Conservation (phyloP, 495 filamentous ascomycete species). For the Hypoxylon trugodes region DNA sequence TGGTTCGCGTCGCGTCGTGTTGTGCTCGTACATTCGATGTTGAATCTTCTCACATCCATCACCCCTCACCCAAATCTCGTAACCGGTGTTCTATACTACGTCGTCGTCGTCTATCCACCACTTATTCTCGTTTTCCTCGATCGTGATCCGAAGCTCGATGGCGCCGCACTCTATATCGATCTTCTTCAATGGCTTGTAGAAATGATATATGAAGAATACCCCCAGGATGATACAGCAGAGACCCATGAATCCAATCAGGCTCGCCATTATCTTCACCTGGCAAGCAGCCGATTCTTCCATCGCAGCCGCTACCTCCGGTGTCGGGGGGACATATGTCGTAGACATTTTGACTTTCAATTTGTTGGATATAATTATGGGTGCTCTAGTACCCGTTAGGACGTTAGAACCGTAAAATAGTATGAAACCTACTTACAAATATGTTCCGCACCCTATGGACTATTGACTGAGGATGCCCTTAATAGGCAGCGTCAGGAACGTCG, state of each 20-base stretch:
- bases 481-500: conserved; percentile 6
- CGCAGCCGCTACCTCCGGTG: conserved; percentile 9
- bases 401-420: neutral
- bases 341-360: neutral
- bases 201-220: conserved; percentile 25
- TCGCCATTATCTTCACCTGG: conserved; percentile 7
- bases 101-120: conserved; percentile 33
- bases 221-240: conserved; percentile 14
- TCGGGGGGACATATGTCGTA: conserved; percentile 1
- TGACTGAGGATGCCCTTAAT: conserved; percentile 29
- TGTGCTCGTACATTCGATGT: too few relatives aligned
- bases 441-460: neutral
- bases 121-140: conserved; percentile 1
- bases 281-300: conserved; percentile 14
- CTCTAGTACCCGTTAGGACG: neutral
- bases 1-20: too few relatives aligned
- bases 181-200: conserved; percentile 7
- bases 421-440: neutral
- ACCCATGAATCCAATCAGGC: conserved; percentile 20
- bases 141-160: neutral
- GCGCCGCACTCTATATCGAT: neutral
- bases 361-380: neutral
- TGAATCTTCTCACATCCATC: neutral
- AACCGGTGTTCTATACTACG: neutral
- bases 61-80: neutral